Conservation (phyloP, 1,139 yeast genomes). For the Arxiozyma heterogenica region DNA sequence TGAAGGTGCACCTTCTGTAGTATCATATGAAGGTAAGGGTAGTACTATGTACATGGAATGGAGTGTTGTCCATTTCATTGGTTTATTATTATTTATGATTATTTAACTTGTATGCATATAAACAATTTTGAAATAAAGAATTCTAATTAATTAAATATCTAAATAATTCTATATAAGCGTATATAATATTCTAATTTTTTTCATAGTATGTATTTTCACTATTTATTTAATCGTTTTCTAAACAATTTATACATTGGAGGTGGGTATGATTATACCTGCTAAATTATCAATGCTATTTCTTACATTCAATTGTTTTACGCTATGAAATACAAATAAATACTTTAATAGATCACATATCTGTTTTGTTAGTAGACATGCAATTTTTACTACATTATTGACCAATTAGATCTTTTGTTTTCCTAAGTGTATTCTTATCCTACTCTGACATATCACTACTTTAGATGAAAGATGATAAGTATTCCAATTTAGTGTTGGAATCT, state of each 20-base stretch:
- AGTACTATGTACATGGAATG: too few relatives aligned
- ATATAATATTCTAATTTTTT: too few relatives aligned
- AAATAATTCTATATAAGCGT: too few relatives aligned
- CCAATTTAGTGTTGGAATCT: conserved; percentile 19
- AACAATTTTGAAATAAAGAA: too few relatives aligned
- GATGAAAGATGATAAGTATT: conserved; percentile 17
- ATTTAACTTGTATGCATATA: too few relatives aligned
- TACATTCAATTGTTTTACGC: conserved; percentile 49
- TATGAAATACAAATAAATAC: conserved; percentile 63
- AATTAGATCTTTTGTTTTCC: conserved; percentile 5
- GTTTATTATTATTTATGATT: too few relatives aligned
- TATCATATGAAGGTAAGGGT: too few relatives aligned
- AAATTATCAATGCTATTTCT: conserved; percentile 79
- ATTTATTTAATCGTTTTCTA: conserved; percentile 31
- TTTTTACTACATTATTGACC: conserved; percentile 32
- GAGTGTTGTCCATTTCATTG: too few relatives aligned
- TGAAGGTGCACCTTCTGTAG: too few relatives aligned
- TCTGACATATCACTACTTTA: conserved; percentile 15
- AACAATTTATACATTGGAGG: conserved; percentile 66
- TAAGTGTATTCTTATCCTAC: conserved; percentile 7
- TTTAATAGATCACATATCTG: conserved; percentile 79
- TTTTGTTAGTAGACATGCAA: conserved; percentile 47
- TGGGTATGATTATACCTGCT: conserved; percentile 76
- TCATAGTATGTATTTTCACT: too few relatives aligned
- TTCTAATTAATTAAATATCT: too few relatives aligned